Percentiles rank a stretch among this genome's conserved stretches.
Conservation (phyloP, 768 basidiomycete species). For the Goffeauzyma gilvescens region DNA sequence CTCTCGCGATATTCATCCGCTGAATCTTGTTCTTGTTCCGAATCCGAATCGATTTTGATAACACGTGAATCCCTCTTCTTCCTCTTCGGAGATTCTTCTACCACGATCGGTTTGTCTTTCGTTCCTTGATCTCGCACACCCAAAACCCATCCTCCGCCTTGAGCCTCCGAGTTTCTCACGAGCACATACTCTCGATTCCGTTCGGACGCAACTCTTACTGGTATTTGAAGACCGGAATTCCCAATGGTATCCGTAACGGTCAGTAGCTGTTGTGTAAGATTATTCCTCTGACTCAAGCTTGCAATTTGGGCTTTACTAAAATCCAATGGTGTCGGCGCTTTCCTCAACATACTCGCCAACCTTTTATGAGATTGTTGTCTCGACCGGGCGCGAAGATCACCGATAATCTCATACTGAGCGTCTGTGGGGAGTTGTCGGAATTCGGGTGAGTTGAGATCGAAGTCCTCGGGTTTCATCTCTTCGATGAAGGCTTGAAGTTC, state of each 20-base stretch:
- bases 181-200: conserved; percentile 87
- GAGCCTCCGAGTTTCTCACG: conserved; percentile 65
- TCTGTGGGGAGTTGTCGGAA: conserved; percentile 88
- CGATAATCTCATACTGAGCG: conserved; percentile 93
- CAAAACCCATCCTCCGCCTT: conserved; percentile 78
- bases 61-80: conserved; percentile 29
- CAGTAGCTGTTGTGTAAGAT: conserved; percentile 78
- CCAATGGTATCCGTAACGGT: conserved; percentile 83
- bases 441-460: conserved; percentile 72
- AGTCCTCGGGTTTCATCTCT: conserved; percentile 85
- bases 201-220: conserved; percentile 84
- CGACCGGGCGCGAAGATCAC: conserved; percentile 82
- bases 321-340: conserved; percentile 64
- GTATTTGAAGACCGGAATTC: conserved; percentile 63
- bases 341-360: conserved; percentile 70
- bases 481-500: conserved; percentile 85
- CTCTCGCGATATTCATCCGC: background rate
- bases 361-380: conserved; percentile 84
- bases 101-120: conserved; percentile 61
- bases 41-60: too few relatives aligned
- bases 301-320: conserved; percentile 93
- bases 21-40: background rate
- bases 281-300: conserved; percentile 69
- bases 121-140: conserved; percentile 79
- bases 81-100: conserved; percentile 37